phyloP scores from a whole-genome alignment of 2,329 filamentous ascomycete genomes.

The Penicillium sp. region DNA sequence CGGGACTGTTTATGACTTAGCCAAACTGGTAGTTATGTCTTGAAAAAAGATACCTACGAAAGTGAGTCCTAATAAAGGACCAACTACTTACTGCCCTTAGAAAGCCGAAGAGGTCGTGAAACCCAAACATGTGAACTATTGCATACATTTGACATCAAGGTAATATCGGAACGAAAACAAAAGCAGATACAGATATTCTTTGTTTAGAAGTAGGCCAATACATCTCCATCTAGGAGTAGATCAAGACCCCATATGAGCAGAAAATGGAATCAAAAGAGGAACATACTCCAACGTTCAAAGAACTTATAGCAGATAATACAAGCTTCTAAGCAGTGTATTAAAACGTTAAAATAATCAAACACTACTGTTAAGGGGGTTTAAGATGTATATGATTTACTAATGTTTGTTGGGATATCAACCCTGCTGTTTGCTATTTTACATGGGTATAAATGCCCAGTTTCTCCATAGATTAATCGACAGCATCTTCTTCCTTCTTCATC shows the following conservation, averaged over 20 bases:
- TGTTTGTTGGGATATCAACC: too few species aligned
- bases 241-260: not conserved
- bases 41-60: too few species aligned
- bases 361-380: too few species aligned
- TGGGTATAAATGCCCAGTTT: too few species aligned
- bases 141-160: not conserved
- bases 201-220: not conserved
- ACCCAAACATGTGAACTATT: too few species aligned
- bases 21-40: not conserved
- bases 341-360: not conserved
- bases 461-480: too few species aligned
- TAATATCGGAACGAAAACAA: not conserved
- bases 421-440: too few species aligned
- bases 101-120: not conserved
- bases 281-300: too few species aligned
- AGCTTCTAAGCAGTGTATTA: too few species aligned
- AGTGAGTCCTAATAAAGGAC: not conserved
- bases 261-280: not conserved
- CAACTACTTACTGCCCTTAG: not conserved
- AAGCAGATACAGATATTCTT: too few species aligned
- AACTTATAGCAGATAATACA: too few species aligned
- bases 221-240: not conserved
- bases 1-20: not conserved
- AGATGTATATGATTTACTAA: not conserved
- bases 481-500: too few species aligned